These are phyloP conservation scores for Globisporangium radiosum DNA, from an alignment of 352 stramenopile species.

Conservation along the genomic window DNA sequence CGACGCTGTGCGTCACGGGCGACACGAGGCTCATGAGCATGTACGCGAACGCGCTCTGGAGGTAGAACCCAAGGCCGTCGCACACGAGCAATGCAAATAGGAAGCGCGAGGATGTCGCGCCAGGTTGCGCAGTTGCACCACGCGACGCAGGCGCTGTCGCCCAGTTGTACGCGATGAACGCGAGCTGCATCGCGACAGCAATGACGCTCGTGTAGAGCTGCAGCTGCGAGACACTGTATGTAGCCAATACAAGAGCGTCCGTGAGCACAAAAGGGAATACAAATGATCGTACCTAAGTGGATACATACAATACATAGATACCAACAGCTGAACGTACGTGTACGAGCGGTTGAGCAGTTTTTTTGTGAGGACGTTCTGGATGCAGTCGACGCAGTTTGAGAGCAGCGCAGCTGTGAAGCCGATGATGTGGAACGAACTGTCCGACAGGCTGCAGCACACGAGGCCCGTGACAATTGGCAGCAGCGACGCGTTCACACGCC, in stretches of 20 bases:
- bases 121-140: constrained; percentile 15
- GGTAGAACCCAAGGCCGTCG: constrained; percentile 84
- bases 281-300: not conserved
- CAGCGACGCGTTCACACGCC: constrained; percentile 79
- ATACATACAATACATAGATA: not conserved
- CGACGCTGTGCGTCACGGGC: constrained; percentile 87
- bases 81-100: constrained; percentile 47
- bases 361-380: constrained; percentile 91
- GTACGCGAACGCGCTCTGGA: constrained; percentile 88
- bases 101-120: constrained; percentile 30
- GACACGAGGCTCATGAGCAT: constrained; percentile 89
- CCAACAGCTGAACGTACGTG: constrained; percentile 35
- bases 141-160: constrained; percentile 25
- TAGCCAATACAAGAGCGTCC: too few species aligned
- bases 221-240: constrained; percentile 65
- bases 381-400: constrained; percentile 90
- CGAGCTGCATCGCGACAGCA: constrained; percentile 75
- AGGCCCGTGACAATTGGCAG: constrained; percentile 84
- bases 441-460: constrained; percentile 81
- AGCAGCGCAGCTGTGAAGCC: constrained; percentile 85
- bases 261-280: not conserved
- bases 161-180: constrained; percentile 74
- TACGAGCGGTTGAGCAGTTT: constrained; percentile 76
- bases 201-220: constrained; percentile 89
- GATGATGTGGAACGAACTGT: constrained; percentile 83